Evolutionary conservation across 169 alveolate genomes (phyloP).

Genomic region (Perkinsus chesapeaki): DNA sequence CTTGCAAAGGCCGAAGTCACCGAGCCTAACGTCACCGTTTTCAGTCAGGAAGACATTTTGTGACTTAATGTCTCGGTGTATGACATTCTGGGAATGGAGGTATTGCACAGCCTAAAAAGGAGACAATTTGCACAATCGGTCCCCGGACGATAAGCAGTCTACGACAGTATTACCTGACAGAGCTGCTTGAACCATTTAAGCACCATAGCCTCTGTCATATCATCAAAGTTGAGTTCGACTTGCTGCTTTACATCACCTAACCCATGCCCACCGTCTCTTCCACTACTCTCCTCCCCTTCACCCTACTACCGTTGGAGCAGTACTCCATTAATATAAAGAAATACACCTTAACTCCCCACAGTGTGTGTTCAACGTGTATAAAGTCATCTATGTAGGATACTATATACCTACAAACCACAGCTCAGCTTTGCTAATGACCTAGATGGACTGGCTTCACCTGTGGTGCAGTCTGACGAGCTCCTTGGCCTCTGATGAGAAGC

Average conservation of each 20-base stretch:
- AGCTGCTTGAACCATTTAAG: not conserved
- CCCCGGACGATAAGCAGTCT: not conserved
- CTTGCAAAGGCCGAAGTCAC: constrained; percentile 22
- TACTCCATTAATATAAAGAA: constrained; percentile 27
- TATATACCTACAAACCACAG: not conserved
- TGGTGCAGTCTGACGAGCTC: constrained; percentile 12
- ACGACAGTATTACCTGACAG: not conserved
- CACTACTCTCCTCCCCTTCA: not conserved
- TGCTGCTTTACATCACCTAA: constrained; percentile 23
- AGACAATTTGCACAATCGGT: not conserved
- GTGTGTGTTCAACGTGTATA: constrained; percentile 16
- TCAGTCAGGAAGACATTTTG: constrained; percentile 24
- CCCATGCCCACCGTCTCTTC: not conserved
- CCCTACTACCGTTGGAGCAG: constrained; percentile 8
- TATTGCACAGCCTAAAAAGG: constrained; percentile 27
- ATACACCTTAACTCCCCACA: constrained; percentile 13
- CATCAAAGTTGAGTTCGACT: constrained; percentile 10
- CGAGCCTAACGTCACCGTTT: constrained; percentile 17
- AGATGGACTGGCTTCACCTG: not conserved
- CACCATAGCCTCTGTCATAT: constrained; percentile 11
- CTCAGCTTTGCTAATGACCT: not conserved
- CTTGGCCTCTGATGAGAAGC: constrained; percentile 19
- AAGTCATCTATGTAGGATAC: constrained; percentile 28
- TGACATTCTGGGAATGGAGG: constrained; percentile 20
- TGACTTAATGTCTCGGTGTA: constrained; percentile 26